Evolutionary conservation across 140 eudicot genomes (phyloP), one percentile per base, ranked within the genome.

Genomic region (Erigeron philadelphicus): DNA sequence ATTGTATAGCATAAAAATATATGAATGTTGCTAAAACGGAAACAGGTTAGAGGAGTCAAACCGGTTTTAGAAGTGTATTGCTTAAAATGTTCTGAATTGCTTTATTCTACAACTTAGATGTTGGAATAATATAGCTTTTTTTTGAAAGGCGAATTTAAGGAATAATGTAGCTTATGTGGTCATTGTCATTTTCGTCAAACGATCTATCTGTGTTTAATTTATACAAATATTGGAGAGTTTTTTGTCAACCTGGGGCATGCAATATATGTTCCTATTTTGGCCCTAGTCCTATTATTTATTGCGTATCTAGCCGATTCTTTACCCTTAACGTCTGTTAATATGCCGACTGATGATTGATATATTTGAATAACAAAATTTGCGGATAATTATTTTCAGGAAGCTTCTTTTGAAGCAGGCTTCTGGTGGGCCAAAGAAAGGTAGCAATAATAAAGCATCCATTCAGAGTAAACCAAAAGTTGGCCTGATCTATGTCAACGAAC

Each of bases 371-470:
- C 38, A 3, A 31, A 31, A 31, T 31, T 31, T 31, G 4, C 38
- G 4, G 5, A 48, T 4, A 48, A 11, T 9, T n/a, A 10, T 25
- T 21, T 77, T 38, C 66, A 84, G 97, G 83, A 90, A 87, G 88
- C 86, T 87, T 58, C 79, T 90, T 57, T 76, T 72, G 70, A 87
- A 90, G 64, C 95, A 87, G 74, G 75, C 75, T n/a, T 61, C 89
- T 45, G 97, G 97, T 58, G 95, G 97, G 58, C 83, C 95, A 4
- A 90, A 85, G 81, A 90, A 90, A 72, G 93, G 86, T n/a, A 72
- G 76, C 38, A 10, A 44, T 9, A 76, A 63, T 60, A 53, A 66
- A 41, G 46, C 78, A 2, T 66, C 19, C 70, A 65, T 17, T 42
- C 85, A 76, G 31, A 85, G 53, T 49, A 88, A 85, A 75, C 91